phyloP scores from a whole-genome alignment of 1,139 yeast species.

The Taphrina flavorubra region DNA sequence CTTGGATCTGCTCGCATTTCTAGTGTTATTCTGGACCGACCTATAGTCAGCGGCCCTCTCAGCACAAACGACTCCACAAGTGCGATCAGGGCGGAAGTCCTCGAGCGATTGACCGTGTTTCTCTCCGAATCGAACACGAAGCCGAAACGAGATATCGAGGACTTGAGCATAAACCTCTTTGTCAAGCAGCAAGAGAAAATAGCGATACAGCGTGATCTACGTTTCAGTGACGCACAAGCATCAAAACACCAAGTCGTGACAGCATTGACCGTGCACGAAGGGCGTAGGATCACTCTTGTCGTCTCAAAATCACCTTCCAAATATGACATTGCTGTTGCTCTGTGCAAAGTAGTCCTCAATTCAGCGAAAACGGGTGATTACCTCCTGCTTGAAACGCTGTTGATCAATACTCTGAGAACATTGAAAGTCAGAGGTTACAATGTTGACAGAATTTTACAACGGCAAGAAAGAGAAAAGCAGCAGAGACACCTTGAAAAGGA shows the following conservation, averaged over 20 bases:
- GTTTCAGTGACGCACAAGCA: constrained; percentile 28
- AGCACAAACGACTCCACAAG: constrained; percentile 41
- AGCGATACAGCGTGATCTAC: constrained; percentile 37
- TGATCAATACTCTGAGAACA: constrained; percentile 50
- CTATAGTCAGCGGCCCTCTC: constrained; percentile 42
- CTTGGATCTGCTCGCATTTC: constrained; percentile 46
- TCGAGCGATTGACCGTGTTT: constrained; percentile 51
- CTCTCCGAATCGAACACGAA: constrained; percentile 47
- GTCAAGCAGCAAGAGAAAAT: constrained; percentile 30
- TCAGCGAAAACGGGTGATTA: constrained; percentile 54
- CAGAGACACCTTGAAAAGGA: constrained; percentile 40
- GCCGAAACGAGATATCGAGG: constrained; percentile 19
- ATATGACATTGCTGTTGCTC: constrained; percentile 53
- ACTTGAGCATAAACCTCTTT: constrained; percentile 17
- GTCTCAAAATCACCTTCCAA: constrained; percentile 50
- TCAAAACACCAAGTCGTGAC: constrained; percentile 42
- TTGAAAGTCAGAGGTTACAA: constrained; percentile 54
- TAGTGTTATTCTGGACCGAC: constrained; percentile 45
- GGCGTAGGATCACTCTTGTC: constrained; percentile 42
- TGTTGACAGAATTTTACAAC: constrained; percentile 51
- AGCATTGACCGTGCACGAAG: constrained; percentile 40
- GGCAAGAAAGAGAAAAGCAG: constrained; percentile 47
- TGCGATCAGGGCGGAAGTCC: constrained; percentile 47
- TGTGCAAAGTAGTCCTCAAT: constrained; percentile 49
- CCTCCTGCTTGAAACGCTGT: constrained; percentile 53